Percentiles rank a stretch among this genome's conserved stretches.
phyloP scores from a whole-genome alignment of 1,284 basidiomycete genomes.

The Mycena sp. region DNA sequence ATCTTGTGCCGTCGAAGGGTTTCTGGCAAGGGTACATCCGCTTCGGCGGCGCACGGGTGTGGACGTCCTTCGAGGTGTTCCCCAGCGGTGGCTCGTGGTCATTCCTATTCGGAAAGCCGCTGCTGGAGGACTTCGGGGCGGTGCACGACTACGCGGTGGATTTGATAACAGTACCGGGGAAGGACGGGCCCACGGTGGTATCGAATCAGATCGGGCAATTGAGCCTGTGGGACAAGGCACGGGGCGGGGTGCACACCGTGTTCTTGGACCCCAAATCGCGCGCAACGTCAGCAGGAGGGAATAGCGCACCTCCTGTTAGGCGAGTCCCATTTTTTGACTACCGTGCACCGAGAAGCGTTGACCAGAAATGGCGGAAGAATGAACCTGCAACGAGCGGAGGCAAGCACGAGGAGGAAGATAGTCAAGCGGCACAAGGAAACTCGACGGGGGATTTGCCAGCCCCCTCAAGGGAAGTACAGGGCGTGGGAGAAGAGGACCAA shows the following conservation, averaged over 20 bases:
- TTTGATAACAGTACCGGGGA: neutral
- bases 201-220: slow-evolving; percentile 4
- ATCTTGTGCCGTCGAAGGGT: too few relatives aligned
- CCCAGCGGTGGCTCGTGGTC: too few relatives aligned
- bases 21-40: too few relatives aligned
- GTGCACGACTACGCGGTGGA: too few relatives aligned
- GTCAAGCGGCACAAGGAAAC: too few relatives aligned
- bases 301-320: slow-evolving; percentile 27
- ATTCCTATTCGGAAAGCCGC: too few relatives aligned
- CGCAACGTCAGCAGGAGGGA: slow-evolving; percentile 25
- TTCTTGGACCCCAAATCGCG: slow-evolving; percentile 26
- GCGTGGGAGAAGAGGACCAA: neutral
- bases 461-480: too few relatives aligned
- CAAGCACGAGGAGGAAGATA: too few relatives aligned
- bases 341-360: neutral
- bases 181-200: neutral
- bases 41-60: too few relatives aligned
- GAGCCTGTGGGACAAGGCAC: neutral
- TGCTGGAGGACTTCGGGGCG: too few relatives aligned
- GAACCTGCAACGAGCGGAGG: neutral
- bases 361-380: neutral
- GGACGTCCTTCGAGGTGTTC: too few relatives aligned
- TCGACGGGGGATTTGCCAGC: too few relatives aligned
- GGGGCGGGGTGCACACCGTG: neutral
- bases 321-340: slow-evolving; percentile 3